Evolutionary conservation across 441 rosid genomes (phyloP).

Genomic region (Melastoma candidum): DNA sequence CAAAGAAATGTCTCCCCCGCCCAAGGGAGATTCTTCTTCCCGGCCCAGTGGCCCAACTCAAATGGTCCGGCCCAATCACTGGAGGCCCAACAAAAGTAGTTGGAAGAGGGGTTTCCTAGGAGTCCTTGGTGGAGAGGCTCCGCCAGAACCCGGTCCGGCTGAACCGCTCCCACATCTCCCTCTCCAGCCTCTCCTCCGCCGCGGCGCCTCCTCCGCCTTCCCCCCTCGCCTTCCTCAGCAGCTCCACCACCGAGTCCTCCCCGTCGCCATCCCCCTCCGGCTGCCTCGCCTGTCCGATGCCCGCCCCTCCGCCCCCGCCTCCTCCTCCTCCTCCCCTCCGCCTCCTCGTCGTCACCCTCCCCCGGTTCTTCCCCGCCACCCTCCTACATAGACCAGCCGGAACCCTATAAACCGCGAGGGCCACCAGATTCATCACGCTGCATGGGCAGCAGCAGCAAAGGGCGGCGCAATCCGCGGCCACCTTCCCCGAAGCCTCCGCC

Average conservation of each 20-base stretch:
- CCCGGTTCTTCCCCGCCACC: conserved; percentile 30
- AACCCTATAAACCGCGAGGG: conserved; percentile 46
- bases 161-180: conserved; percentile 63
- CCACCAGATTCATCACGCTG: conserved; percentile 42
- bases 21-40: too few relatives aligned
- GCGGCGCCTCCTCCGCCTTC: conserved; percentile 7
- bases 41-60: too few relatives aligned
- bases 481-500: conserved; percentile 58
- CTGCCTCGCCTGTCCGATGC: neutral
- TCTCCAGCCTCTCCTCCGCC: conserved; percentile 21
- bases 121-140: conserved; percentile 43
- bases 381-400: conserved; percentile 60
- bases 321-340: conserved; percentile 16
- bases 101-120: neutral
- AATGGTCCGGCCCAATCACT: neutral
- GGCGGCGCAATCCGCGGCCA: conserved; percentile 71
- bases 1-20: too few relatives aligned
- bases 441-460: conserved; percentile 75
- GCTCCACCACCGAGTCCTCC: conserved; percentile 14
- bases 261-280: conserved; percentile 2
- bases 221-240: conserved; percentile 13
- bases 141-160: conserved; percentile 70
- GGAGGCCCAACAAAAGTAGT: neutral
- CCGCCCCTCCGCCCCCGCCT: conserved; percentile 23
- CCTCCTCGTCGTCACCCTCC: conserved; percentile 18